Conservation (phyloP, 495 filamentous ascomycete species). For the Aspergillus leporis region DNA sequence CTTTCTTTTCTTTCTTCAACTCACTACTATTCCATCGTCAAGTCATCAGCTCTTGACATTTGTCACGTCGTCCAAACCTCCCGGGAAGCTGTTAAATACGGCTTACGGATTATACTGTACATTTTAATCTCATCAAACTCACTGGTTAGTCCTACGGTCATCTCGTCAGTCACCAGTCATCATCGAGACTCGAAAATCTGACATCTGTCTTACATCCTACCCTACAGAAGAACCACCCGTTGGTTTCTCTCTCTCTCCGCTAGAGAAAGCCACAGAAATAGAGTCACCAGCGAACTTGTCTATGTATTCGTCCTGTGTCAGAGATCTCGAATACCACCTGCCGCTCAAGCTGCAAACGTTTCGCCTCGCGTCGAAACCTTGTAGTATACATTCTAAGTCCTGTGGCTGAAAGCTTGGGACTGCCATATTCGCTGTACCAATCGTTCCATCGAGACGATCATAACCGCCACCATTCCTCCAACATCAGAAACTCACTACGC, state of each 20-base stretch:
- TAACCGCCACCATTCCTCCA: conserved; percentile 54
- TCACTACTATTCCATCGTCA: conserved; percentile 12
- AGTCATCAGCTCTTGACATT: conserved; percentile 17
- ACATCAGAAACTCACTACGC: conserved; percentile 52
- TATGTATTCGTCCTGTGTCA: conserved; percentile 82
- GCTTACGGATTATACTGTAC: conserved; percentile 14
- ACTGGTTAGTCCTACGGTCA: conserved; percentile 25
- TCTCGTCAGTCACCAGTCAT: conserved; percentile 17
- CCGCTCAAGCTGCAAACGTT: conserved; percentile 92
- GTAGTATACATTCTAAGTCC: conserved; percentile 77
- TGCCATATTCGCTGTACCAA: conserved; percentile 29
- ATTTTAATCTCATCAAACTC: conserved; percentile 12
- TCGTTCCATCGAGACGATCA: conserved; percentile 24
- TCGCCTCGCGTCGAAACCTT: conserved; percentile 86
- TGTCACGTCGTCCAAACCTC: conserved; percentile 12
- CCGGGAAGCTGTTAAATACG: conserved; percentile 13
- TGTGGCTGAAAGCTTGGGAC: conserved; percentile 71
- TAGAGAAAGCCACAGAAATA: conserved; percentile 39
- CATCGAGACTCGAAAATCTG: conserved; percentile 29
- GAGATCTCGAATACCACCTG: conserved; percentile 77
- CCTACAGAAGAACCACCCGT: conserved; percentile 32
- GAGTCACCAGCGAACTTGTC: conserved; percentile 51
- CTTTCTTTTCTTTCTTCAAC: conserved; percentile 17
- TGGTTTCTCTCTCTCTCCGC: conserved; percentile 40
- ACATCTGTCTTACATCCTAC: conserved; percentile 17